Evolutionary conservation across 257 asterid genomes (phyloP).

Genomic region (Agastache rugosa): DNA sequence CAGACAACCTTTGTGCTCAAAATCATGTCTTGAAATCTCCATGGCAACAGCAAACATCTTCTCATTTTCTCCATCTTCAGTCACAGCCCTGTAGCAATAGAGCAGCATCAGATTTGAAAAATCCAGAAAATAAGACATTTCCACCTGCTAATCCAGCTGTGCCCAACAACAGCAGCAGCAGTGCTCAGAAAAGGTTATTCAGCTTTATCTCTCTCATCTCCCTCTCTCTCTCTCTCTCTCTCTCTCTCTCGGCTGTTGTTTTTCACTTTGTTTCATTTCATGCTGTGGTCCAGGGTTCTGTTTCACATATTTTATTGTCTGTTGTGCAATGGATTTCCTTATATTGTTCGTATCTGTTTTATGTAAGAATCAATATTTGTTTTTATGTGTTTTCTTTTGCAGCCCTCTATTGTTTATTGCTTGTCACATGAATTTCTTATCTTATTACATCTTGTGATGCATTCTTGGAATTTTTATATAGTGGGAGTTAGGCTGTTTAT

Average conservation of each 20-base stretch:
- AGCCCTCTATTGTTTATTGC: slow-evolving; percentile 19
- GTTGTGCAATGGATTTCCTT: slow-evolving; percentile 27
- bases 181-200: slow-evolving; percentile 75
- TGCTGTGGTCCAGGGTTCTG: slow-evolving; percentile 52
- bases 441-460: neutral
- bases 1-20: slow-evolving; percentile 31
- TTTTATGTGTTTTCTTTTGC: neutral
- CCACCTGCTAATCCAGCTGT: slow-evolving; percentile 62
- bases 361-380: slow-evolving; percentile 8
- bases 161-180: slow-evolving; percentile 40
- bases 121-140: slow-evolving; percentile 54
- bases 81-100: slow-evolving; percentile 51
- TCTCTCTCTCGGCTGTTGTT: slow-evolving; percentile 43
- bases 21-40: slow-evolving; percentile 37
- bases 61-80: slow-evolving; percentile 55
- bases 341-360: slow-evolving; percentile 28
- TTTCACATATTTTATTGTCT: slow-evolving; percentile 39
- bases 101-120: slow-evolving; percentile 44
- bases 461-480: neutral
- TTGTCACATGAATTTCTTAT: slow-evolving; percentile 20
- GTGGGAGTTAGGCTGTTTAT: neutral
- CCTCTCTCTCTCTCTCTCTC: slow-evolving; percentile 22
- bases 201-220: slow-evolving; percentile 32
- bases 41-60: slow-evolving; percentile 45
- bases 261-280: slow-evolving; percentile 34